A percentile compares a stretch with the other conserved stretches of the same genome.
phyloP scores from a whole-genome alignment of 495 filamentous ascomycete species.

The Aspergillus saccharolyticus region DNA sequence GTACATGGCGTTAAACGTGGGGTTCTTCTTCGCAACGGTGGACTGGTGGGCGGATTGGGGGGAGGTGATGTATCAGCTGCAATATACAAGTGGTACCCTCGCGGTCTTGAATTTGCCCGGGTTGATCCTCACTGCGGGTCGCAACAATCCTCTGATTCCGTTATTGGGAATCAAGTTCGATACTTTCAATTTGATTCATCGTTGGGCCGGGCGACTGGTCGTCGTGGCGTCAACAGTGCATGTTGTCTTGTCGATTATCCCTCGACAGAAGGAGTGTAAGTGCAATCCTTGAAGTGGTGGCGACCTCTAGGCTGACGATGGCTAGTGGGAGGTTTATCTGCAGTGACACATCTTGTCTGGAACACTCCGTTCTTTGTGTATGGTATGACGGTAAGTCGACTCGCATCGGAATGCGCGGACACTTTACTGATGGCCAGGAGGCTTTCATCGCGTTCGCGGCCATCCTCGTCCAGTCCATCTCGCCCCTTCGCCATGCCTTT shows the following conservation, averaged over 20 bases:
- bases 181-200: slow-evolving; percentile 43
- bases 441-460: slow-evolving; percentile 41
- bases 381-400: slow-evolving; percentile 31
- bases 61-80: slow-evolving; percentile 34
- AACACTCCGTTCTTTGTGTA: slow-evolving; percentile 31
- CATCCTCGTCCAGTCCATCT: slow-evolving; percentile 46
- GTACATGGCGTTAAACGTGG: slow-evolving; percentile 33
- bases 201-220: slow-evolving; percentile 40
- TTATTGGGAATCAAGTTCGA: slow-evolving; percentile 38
- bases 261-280: slow-evolving; percentile 26
- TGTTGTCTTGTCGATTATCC: slow-evolving; percentile 31
- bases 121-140: slow-evolving; percentile 35
- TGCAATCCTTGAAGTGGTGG: slow-evolving; percentile 8
- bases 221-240: slow-evolving; percentile 33
- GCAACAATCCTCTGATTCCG: slow-evolving; percentile 40
- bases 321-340: slow-evolving; percentile 12
- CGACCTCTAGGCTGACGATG: background rate
- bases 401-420: background rate
- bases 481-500: slow-evolving; percentile 52
- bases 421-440: slow-evolving; percentile 14
- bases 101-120: slow-evolving; percentile 41
- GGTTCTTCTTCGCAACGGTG: slow-evolving; percentile 35
- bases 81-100: slow-evolving; percentile 37
- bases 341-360: slow-evolving; percentile 29
- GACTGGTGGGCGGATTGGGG: slow-evolving; percentile 35